Conservation (phyloP, 148 eudicot genomes). For the Talinum fruticosum region DNA sequence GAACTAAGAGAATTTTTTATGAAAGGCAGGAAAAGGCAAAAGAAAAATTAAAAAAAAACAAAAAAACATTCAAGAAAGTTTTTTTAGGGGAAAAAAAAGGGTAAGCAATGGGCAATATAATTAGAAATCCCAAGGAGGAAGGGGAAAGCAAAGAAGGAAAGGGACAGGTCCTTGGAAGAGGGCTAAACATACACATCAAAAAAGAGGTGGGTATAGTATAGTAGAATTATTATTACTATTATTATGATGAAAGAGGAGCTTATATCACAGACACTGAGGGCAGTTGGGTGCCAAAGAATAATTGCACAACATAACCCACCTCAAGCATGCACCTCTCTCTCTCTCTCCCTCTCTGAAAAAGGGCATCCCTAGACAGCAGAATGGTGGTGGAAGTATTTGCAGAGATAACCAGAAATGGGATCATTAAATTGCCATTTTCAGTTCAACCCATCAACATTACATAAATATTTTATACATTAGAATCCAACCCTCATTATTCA, state of each 20-base stretch:
- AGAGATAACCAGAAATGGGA: constrained; percentile 21
- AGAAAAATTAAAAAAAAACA: not conserved
- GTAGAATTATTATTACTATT: not conserved
- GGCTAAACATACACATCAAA: constrained; percentile 21
- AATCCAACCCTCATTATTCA: constrained; percentile 22
- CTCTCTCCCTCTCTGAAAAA: constrained; percentile 4
- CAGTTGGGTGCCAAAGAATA: constrained; percentile 33
- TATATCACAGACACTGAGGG: constrained; percentile 1
- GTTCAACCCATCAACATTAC: constrained; percentile 22
- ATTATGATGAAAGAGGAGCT: constrained; percentile 18
- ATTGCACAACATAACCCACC: constrained; percentile 17
- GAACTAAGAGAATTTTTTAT: not conserved
- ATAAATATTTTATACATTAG: not conserved
- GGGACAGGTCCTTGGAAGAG: constrained; percentile 30
- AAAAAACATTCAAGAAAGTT: not conserved
- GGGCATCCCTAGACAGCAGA: constrained; percentile 10
- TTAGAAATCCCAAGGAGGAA: constrained; percentile 1
- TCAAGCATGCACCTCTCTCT: constrained; percentile 22
- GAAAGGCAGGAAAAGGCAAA: not conserved
- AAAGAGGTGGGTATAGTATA: constrained; percentile 15
- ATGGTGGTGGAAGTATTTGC: constrained; percentile 21
- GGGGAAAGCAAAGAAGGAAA: constrained; percentile 20
- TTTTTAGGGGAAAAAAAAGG: not conserved
- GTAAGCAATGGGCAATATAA: not conserved
- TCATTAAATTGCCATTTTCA: constrained; percentile 40